Percentiles rank a stretch among this genome's conserved stretches.
phyloP scores from a whole-genome alignment of 306 rosid species.

The Citrullus amarus region DNA sequence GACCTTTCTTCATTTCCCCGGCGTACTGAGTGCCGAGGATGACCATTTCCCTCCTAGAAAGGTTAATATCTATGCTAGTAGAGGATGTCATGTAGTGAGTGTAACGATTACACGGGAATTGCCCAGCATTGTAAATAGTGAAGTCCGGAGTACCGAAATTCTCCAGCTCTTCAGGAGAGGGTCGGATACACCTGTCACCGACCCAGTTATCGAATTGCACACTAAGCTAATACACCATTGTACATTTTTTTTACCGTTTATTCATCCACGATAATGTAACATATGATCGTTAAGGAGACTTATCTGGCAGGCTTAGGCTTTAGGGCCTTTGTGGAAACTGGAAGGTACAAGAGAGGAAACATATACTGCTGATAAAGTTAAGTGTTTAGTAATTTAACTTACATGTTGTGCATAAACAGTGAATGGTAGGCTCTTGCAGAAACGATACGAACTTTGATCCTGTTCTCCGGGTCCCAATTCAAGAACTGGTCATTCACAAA shows the following conservation, averaged over 20 bases:
- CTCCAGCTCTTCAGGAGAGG: conserved; percentile 83
- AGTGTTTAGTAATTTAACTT: conserved; percentile 24
- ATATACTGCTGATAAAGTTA: conserved; percentile 7
- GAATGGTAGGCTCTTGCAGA: conserved; percentile 97
- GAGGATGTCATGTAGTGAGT: conserved; percentile 97
- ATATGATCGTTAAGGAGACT: conserved; percentile 3
- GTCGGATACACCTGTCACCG: conserved; percentile 84
- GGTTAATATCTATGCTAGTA: conserved; percentile 79
- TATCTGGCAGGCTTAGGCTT: conserved; percentile 8
- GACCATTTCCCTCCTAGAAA: conserved; percentile 85
- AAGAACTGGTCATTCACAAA: conserved; percentile 83
- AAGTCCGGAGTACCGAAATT: conserved; percentile 86
- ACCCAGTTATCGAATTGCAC: conserved; percentile 9
- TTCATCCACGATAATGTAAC: not conserved
- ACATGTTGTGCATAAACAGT: conserved; percentile 96
- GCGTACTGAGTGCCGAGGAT: conserved; percentile 95
- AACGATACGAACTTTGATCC: conserved; percentile 76
- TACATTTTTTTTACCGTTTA: conserved; percentile 1
- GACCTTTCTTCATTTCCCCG: conserved; percentile 97
- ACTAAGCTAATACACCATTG: conserved; percentile 11
- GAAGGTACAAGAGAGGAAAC: conserved; percentile 6
- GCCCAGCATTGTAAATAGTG: conserved; percentile 91
- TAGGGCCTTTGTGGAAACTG: conserved; percentile 5
- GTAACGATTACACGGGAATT: conserved; percentile 90
- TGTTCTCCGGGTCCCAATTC: conserved; percentile 80